These are phyloP conservation scores for Betula pendula DNA, from an alignment of 306 rosid genomes.

Conservation along the genomic window DNA sequence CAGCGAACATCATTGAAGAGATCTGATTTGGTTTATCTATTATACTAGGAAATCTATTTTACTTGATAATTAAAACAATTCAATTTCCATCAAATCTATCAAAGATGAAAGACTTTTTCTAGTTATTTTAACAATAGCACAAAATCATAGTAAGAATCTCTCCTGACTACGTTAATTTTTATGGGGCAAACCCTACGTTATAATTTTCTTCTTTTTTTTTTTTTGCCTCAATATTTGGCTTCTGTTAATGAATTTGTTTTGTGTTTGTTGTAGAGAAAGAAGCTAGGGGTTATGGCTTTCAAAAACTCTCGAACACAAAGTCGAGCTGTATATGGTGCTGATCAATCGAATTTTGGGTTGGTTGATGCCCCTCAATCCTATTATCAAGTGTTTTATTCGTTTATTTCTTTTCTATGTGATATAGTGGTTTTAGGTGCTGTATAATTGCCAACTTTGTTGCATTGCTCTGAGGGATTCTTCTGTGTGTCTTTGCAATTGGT, in stretches of 20 bases:
- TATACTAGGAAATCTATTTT: no score
- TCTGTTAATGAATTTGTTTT: constrained; percentile 1
- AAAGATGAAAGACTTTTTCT: neutral
- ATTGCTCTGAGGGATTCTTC: neutral
- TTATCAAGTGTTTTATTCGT: constrained; percentile 55
- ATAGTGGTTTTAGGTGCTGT: neutral
- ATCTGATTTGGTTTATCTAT: no score
- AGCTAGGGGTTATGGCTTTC: constrained; percentile 38
- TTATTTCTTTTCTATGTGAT: no score
- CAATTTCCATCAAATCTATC: neutral
- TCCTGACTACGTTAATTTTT: neutral
- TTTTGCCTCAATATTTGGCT: no score
- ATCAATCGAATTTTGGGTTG: constrained; percentile 39
- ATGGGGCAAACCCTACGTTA: neutral
- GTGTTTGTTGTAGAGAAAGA: constrained; percentile 47
- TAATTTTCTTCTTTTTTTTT: constrained; percentile 8
- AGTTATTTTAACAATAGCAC: neutral
- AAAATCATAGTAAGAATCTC: neutral
- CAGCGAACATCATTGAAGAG: no score
- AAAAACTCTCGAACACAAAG: no score
- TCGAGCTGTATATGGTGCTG: no score
- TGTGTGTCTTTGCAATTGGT: no score
- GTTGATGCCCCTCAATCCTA: constrained; percentile 30
- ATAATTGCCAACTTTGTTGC: neutral
- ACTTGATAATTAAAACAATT: neutral